Evolutionary conservation across 495 filamentous ascomycete species (phyloP), one percentile per base, ranked within the genome.

Genomic region (Letharia lupina): DNA sequence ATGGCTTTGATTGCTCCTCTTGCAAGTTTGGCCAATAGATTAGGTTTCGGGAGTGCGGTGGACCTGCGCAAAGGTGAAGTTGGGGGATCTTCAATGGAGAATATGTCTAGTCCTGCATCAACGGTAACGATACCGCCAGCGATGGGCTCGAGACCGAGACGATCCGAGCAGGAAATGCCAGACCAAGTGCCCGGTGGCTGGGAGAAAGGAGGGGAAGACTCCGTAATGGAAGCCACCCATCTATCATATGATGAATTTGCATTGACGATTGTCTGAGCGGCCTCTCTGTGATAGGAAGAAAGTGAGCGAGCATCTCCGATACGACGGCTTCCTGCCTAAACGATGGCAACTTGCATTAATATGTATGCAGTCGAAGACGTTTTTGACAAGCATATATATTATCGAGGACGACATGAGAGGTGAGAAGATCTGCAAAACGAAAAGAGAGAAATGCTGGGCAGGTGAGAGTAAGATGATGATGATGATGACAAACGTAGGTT

Each of bases 221-320:
- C 33, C 50, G 37, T 20, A 33, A 33, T 13, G 16, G 28, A 57
- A 10, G 52, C 52, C 7, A 56, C 1, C 15, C 52, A 56, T 18
- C 31, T 57, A 11, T 37, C 33, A 15, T 6, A 35, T 57, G 31
- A 11, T 12, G 54, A 57, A 35, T 57, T 57, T 9, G 54, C 54
- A 10, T 57, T 8, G 6, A 10, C 33, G 16, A 57, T 20, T 57
- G 54, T 37, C 54, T 37, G 54, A 57, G 54, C 33, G 54, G 54
- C 54, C 8, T 57, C 54, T 35, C 33, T 37, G 6, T 57, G 33
- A 57, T 57, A 20, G 54, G 54, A 57, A 57, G 54, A 57, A 57
- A 37, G 16, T 10, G 33, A 37, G 33, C 54, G 54, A 57, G 13
- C 54, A 37, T 57, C 28, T 57, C 54, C 54, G 33, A 57, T 4